phyloP scores from a whole-genome alignment of 2,329 filamentous ascomycete genomes.

The Amesomyces nigricolor region DNA sequence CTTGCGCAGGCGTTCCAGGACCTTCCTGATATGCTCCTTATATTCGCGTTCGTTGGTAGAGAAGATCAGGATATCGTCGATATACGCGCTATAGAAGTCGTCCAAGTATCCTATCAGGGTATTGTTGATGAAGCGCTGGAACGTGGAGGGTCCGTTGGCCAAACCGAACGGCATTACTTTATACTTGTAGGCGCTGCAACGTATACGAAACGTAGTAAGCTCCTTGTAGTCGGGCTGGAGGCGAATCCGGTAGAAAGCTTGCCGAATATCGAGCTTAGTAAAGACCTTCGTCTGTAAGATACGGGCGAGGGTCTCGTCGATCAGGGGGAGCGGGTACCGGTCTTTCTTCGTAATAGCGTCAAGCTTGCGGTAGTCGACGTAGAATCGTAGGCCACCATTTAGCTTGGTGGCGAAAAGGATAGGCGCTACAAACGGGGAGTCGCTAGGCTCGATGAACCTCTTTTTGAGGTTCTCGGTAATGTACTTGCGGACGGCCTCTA shows the following conservation, averaged over 20 bases:
- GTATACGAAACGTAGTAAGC: neutral
- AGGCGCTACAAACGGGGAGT: too few relatives aligned
- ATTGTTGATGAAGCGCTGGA: neutral
- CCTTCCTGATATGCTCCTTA: too few relatives aligned
- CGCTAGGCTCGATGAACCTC: too few relatives aligned
- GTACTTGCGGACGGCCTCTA: too few relatives aligned
- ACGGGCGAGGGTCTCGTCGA: neutral
- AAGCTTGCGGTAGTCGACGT: slow-evolving; percentile 5
- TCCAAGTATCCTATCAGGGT: neutral
- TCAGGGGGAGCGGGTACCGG: neutral
- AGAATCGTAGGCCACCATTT: too few relatives aligned
- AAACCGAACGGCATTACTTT: neutral
- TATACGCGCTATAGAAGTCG: slow-evolving; percentile 8
- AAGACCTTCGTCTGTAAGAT: neutral
- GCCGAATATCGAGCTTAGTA: neutral
- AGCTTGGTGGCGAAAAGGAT: too few relatives aligned
- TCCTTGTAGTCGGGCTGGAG: neutral
- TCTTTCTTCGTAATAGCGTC: neutral
- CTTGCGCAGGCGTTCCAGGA: too few relatives aligned
- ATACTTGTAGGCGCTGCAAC: neutral
- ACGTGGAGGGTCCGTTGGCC: neutral
- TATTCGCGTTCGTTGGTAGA: too few relatives aligned
- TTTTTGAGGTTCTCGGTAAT: too few relatives aligned
- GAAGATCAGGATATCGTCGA: slow-evolving; percentile 14
- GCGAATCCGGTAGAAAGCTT: neutral